Conservation (phyloP, 345 rosid species). For the Dipteronia sinensis region DNA sequence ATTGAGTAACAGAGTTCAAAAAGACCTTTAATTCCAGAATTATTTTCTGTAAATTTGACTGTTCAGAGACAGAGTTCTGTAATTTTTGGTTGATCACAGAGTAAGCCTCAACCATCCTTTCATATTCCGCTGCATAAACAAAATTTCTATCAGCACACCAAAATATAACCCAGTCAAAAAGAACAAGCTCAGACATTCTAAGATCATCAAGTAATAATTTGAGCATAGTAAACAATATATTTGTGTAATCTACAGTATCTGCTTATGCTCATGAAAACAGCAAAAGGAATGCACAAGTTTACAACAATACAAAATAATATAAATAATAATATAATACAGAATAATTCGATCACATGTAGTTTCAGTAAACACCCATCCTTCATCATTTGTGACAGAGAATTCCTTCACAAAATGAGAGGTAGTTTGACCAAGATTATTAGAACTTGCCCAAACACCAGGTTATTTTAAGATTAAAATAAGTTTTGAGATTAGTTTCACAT, state of each 20-base stretch:
- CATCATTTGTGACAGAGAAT: not conserved
- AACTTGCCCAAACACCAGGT: not conserved
- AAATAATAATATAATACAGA: not conserved
- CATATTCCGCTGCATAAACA: slow-evolving; percentile 77
- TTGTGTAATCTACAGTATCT: not conserved
- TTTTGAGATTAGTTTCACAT: not conserved
- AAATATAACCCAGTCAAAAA: not conserved
- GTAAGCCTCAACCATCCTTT: slow-evolving; percentile 82
- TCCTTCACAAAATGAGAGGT: not conserved
- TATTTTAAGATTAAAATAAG: no score
- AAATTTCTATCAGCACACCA: not conserved
- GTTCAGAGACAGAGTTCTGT: slow-evolving; percentile 70
- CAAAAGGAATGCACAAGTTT: not conserved
- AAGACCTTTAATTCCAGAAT: slow-evolving; percentile 76
- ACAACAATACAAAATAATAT: no score
- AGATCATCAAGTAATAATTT: not conserved
- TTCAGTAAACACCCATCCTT: not conserved
- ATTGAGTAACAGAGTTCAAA: not conserved
- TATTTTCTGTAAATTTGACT: slow-evolving; percentile 67
- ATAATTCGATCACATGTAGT: not conserved
- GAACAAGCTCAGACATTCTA: not conserved
- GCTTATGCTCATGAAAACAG: not conserved
- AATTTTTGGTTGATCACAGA: slow-evolving; percentile 70
- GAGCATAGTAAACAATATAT: not conserved
- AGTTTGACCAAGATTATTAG: no score